Base-by-base conservation (phyloP, 2,329 filamentous ascomycete genomes). In the Neofusicoccum laricinum region DNA sequence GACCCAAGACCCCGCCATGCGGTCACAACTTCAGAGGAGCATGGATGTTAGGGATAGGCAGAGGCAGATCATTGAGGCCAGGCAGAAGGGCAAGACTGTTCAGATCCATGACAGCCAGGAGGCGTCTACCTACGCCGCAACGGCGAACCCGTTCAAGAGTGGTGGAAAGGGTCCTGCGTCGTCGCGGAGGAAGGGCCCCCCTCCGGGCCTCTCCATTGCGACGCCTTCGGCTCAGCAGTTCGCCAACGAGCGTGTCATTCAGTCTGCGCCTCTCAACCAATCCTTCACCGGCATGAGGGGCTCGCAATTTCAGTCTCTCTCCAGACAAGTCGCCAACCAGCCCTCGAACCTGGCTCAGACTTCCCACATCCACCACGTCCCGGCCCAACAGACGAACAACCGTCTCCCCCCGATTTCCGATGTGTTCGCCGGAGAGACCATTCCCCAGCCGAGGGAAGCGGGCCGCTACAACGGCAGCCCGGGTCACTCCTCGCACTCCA, bases 1-100 rank as follows among this genome's bases (percentile, higher is more conserved):
- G 69, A 98, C 95, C 15, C 91, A 98, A 71, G 93, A 99, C 77
- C 94, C 95, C n/a, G 86, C 90, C 19, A 96, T 97, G 92, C 90
- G 95, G 74, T 92, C 97, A 78, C 93, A 98, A 77, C 82, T 99
- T 61, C 93, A 98, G 78, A 88, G 94, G 70, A 98, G 95, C 78
- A 87, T 97, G 78, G 93, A 91, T 50, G 93, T 99, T 34, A 86
- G 93, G 68, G 94, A 99, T 70, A 92, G 97, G 75, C 95, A 99
- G 78, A 86, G 94, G 69, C 91, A 92, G 69, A 94, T 99, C 69
- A 99, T 99, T 70, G 95, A 98, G 78, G 89, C 92, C 40, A 87
- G 95, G 73, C 93, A 97, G 72, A 94, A 94, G 71, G 69, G 67
- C 1, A 61, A 64, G 43, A 59, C 67, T 2, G 69, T 71, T 25